Evolutionary conservation across 345 rosid genomes (phyloP).

Genomic region (Eutrema heterophyllum): DNA sequence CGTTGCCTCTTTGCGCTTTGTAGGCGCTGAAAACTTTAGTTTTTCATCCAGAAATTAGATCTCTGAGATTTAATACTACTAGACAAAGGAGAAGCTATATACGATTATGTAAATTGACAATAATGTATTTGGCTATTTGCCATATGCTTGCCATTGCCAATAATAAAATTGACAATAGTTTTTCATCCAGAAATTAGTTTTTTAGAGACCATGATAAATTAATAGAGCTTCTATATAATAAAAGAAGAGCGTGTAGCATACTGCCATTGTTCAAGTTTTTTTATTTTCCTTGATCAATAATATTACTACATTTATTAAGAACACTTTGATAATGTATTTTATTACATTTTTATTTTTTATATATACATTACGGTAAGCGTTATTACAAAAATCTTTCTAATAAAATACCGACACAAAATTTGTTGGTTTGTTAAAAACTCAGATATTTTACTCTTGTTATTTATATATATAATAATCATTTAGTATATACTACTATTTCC

Average conservation of each 20-base stretch:
- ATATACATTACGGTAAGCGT: background rate
- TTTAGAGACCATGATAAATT: background rate
- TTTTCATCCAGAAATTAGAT: conserved; percentile 10
- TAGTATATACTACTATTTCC: background rate
- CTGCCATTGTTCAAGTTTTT: background rate
- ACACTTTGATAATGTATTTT: background rate
- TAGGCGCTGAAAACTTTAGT: conserved; percentile 12
- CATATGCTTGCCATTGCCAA: conserved; percentile 5
- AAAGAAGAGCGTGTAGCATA: conserved; percentile 16
- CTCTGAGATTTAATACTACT: too few relatives aligned
- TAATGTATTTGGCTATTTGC: background rate
- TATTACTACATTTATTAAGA: background rate
- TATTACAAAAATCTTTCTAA: background rate
- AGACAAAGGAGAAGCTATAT: too few relatives aligned
- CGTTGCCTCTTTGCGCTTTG: conserved; percentile 18
- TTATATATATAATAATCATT: background rate
- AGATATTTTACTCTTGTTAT: background rate
- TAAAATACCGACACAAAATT: conserved; percentile 2
- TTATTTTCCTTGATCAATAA: background rate
- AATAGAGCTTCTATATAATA: background rate
- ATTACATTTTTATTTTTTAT: background rate
- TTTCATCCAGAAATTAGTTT: conserved; percentile 10
- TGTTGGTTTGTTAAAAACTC: background rate
- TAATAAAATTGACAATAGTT: too few relatives aligned
- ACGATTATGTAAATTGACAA: background rate